Percentiles rank a stretch among this genome's conserved stretches.
Conservation (phyloP, 2,329 filamentous ascomycete species). For the Sclerotinia nivalis region DNA sequence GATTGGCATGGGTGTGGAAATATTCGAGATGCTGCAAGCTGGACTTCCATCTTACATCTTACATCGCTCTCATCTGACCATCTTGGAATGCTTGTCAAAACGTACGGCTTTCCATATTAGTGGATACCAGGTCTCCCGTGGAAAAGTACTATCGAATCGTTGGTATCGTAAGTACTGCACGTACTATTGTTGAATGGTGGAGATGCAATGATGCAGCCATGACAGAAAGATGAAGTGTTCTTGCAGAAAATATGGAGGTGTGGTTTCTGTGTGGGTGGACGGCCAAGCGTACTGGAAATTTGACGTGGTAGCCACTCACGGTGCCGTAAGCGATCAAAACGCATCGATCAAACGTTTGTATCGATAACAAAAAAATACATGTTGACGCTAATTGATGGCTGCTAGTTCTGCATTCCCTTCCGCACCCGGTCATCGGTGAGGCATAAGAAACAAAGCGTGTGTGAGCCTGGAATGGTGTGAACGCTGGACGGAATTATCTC, state of each 20-base stretch:
- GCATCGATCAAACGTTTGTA: neutral
- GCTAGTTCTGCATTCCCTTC: neutral
- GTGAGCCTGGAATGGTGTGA: neutral
- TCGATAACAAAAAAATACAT: neutral
- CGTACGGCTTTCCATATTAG: constrained; percentile 4
- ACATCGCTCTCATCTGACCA: constrained; percentile 1
- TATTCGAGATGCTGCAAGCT: constrained; percentile 9
- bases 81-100: neutral
- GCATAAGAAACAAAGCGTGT: neutral
- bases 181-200: neutral
- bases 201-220: constrained; percentile 9
- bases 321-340: neutral
- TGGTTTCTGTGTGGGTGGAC: neutral
- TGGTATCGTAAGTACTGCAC: neutral
- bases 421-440: neutral
- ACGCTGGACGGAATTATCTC: neutral
- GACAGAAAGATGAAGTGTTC: constrained; percentile 20
- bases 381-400: neutral
- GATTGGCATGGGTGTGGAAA: neutral
- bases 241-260: constrained; percentile 21
- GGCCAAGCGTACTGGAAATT: neutral
- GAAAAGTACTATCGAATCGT: neutral
- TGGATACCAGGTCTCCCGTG: neutral
- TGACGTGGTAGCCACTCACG: neutral
- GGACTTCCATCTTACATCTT: constrained; percentile 6